Conservation (phyloP, 331 rosid genomes). For the Cucumis variabilis region DNA sequence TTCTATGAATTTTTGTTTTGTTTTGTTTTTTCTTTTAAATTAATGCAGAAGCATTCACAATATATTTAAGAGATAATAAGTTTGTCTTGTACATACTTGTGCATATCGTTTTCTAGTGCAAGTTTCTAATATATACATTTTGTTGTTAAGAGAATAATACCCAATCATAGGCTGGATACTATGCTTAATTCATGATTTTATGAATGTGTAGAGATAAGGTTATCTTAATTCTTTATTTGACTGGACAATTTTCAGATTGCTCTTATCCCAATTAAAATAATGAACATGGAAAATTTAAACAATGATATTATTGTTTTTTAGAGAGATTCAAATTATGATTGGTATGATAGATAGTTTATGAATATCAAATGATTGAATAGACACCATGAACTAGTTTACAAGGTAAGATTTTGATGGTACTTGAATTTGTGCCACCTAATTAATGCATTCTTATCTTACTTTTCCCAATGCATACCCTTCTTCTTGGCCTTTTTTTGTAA, state of each 20-base stretch:
- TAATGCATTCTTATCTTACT: too few species aligned
- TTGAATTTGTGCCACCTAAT: not conserved
- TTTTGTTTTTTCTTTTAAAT: too few species aligned
- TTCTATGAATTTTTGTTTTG: too few species aligned
- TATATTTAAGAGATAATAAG: not conserved
- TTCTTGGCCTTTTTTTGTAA: not conserved
- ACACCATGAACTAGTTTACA: not conserved
- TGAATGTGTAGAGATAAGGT: not conserved
- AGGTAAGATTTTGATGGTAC: not conserved
- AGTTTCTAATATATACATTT: not conserved
- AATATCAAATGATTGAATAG: not conserved
- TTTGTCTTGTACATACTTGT: not conserved
- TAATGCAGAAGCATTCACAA: too few species aligned
- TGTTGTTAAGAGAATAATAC: not conserved
- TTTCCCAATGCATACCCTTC: too few species aligned
- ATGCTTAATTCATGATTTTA: not conserved
- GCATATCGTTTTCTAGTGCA: not conserved
- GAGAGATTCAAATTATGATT: not conserved
- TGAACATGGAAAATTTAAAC: not conserved
- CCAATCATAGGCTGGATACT: not conserved
- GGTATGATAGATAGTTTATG: not conserved
- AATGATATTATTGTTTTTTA: not conserved
- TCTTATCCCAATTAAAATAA: constrained; percentile 5
- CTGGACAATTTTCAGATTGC: constrained; percentile 4
- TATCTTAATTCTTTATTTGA: not conserved